Evolutionary conservation across 192 early-diverging fungal species (phyloP).

Genomic region (Coemansia sp.): DNA sequence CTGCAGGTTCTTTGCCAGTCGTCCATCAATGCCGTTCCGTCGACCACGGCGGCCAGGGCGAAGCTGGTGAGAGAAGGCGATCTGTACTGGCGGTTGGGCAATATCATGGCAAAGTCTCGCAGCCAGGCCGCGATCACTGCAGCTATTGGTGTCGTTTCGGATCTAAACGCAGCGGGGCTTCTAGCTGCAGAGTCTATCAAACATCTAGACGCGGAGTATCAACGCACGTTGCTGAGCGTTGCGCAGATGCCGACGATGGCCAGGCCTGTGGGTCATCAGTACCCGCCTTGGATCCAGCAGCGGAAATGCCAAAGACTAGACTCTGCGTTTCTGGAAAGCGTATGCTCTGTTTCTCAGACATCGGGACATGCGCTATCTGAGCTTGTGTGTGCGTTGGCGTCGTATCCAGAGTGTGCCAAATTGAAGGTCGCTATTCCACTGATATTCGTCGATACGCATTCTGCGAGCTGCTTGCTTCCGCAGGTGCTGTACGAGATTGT

Average conservation of each 20-base stretch:
- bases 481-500: conserved; percentile 32
- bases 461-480: conserved; percentile 35
- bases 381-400: conserved; percentile 33
- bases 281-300: conserved; percentile 19
- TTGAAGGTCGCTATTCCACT: conserved; percentile 25
- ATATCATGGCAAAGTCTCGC: conserved; percentile 18
- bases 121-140: conserved; percentile 23
- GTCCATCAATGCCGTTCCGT: background rate
- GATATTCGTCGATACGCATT: conserved; percentile 30
- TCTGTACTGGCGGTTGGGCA: conserved; percentile 29
- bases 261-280: background rate
- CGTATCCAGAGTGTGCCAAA: conserved; percentile 16
- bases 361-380: conserved; percentile 26
- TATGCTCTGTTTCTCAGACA: conserved; percentile 19
- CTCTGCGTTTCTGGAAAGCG: conserved; percentile 16
- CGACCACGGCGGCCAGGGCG: background rate
- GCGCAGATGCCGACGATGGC: conserved; percentile 23
- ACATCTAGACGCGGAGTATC: conserved; percentile 24
- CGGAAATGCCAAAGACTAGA: conserved; percentile 16
- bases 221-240: conserved; percentile 22
- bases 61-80: conserved; percentile 18
- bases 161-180: background rate
- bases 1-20: conserved; percentile 12
- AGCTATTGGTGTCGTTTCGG: conserved; percentile 22
- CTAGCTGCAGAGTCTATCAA: background rate